Evolutionary conservation across 176 grass and related monocot genomes (phyloP), one percentile per base, ranked within the genome.

Genomic region (Zizania latifolia): DNA sequence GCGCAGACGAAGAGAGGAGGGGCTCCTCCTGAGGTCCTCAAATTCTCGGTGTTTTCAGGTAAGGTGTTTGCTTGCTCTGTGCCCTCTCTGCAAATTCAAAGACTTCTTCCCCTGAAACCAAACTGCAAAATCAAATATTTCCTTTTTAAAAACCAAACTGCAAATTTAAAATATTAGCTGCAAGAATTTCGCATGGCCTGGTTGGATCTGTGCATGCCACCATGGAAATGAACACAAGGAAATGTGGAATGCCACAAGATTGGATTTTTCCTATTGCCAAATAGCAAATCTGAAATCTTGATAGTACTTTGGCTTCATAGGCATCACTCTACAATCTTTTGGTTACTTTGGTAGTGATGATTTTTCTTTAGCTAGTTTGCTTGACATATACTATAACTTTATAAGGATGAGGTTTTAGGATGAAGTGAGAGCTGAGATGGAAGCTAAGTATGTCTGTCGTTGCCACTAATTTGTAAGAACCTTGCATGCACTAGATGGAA

Each of bases 21-120:
- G 16, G 44, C 16, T 1, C 4, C 62, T 76, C 71, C 70, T 79
- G 71, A 83, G 22, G 67, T 73, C 14, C 79, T 93, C 19, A 82
- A 90, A 72, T 97, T 93, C 77, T 90, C 85, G 4, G 64, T 90
- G 46, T 86, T 88, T 80, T 72, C 65, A 90, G 93, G 93, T 97
- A 71, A 83, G 67, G 37, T 39, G 61, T 69, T 58, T 39, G 67
- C 21, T 70, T 24, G 19, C 31, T 62, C 3, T 79, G 5, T 9
- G n/a, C n/a, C n/a, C 50, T 16, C 39, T 55, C 10, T 58, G 30
- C 22, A 57, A 40, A 26, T 28, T 15, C 41, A 21, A 43, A n/a
- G n/a, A n/a, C n/a, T n/a, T n/a, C n/a, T n/a, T n/a, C n/a, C n/a
- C n/a, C n/a, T n/a, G n/a, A n/a, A n/a, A n/a, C n/a, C n/a, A n/a